Evolutionary conservation across 352 stramenopile genomes (phyloP).

Genomic region (Pythium apleroticum): DNA sequence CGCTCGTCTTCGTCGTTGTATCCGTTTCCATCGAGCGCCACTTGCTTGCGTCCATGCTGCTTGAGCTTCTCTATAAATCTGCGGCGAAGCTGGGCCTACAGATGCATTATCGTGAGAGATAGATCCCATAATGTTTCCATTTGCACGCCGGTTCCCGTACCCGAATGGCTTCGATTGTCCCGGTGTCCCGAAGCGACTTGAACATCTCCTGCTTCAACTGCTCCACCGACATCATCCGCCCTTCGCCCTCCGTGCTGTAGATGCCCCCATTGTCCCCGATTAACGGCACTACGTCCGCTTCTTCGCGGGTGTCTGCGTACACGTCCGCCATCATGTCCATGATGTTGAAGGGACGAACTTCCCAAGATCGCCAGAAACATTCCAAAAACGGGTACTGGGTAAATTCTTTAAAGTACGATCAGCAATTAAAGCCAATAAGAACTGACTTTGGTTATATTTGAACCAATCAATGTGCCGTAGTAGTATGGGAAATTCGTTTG

Average conservation of each 20-base stretch:
- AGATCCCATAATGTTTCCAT: not conserved
- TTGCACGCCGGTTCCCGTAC: slow-evolving; percentile 22
- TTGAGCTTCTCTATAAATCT: slow-evolving; percentile 74
- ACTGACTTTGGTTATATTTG: not conserved
- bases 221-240: slow-evolving; percentile 53
- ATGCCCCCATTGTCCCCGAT: not conserved
- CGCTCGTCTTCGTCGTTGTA: slow-evolving; percentile 13
- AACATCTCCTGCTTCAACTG: slow-evolving; percentile 75
- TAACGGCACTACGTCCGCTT: not conserved
- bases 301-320: slow-evolving; percentile 9
- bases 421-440: not conserved
- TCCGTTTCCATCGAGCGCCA: not conserved
- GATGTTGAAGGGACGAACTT: slow-evolving; percentile 8
- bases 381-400: slow-evolving; percentile 6
- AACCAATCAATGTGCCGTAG: not conserved
- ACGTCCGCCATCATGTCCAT: slow-evolving; percentile 10
- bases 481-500: too few species aligned
- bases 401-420: slow-evolving; percentile 1
- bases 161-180: slow-evolving; percentile 60
- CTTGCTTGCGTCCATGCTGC: slow-evolving; percentile 30
- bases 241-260: not conserved
- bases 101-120: not conserved
- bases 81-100: slow-evolving; percentile 63
- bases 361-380: slow-evolving; percentile 21
- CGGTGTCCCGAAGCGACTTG: slow-evolving; percentile 58